Base-by-base conservation (phyloP, 768 basidiomycete species). In the Tricholoma matsutake region DNA sequence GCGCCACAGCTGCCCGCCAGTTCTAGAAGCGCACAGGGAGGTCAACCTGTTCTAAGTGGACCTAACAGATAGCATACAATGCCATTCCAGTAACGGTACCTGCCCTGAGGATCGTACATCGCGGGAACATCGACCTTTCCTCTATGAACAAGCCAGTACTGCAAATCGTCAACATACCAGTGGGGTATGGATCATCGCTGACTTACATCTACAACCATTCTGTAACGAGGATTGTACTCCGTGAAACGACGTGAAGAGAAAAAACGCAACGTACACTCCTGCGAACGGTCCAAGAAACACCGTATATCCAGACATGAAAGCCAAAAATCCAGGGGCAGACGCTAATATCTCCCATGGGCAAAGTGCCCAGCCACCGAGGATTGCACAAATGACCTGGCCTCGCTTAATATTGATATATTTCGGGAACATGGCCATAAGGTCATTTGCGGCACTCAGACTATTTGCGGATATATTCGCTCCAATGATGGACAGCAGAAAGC, bases 271-370 rank as follows among this genome's bases (percentile, higher is more conserved):
- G 64, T 67, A 88, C 80, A 95, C 86, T 22, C 88, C 90, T 32
- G 89, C 86, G 64, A 96, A 88, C 1, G 94, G 94, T 0, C 91
- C 91, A 20, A 96, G 78, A 70, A 96, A 92, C 20, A 94, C 87
- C 0, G 92, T 88, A 68, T 94, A 95, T 2, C 91, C 92, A 22
- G 81, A 83, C 86, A 93, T 89, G 73, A 94, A 93, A 13, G 78
- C 76, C 67, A 93, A 69, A 73, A 93, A 92, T 1, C 84, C 84
- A 32, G 84, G 77, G 0, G 88, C 91, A 22, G 77, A 80, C 3
- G 79, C 78, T 32, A 95, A 77, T 57, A 96, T 92, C 73, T 93
- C 86, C 94, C 93, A 96, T 3, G 93, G 92, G 63, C 84, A 86
- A n/a, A 92, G 72, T 0, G 81, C 85, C 93, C 94, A 96, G 0